phyloP scores from a whole-genome alignment of 2,329 filamentous ascomycete genomes.

The Fusarium pininemorale region DNA sequence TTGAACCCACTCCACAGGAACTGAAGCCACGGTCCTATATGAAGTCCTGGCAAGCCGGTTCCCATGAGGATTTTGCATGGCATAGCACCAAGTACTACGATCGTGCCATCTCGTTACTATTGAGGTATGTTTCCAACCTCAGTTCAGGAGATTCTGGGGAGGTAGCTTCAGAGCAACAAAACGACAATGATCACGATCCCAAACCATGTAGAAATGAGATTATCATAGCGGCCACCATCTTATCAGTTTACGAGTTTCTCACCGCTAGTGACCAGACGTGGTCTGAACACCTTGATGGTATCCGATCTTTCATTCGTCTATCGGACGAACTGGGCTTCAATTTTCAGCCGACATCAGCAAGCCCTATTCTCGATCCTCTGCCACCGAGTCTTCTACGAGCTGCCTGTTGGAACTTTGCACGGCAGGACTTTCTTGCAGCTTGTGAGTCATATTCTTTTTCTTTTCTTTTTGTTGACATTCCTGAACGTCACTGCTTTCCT shows the following conservation, averaged over 20 bases:
- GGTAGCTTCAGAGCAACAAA: not conserved
- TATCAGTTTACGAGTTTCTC: not conserved
- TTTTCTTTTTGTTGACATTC: not conserved
- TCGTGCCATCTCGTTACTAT: not conserved
- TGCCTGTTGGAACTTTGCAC: not conserved
- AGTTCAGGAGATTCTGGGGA: not conserved
- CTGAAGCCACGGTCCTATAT: not conserved
- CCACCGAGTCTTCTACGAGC: not conserved
- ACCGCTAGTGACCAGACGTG: not conserved
- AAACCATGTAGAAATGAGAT: not conserved
- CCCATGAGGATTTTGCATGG: not conserved
- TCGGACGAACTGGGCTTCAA: not conserved
- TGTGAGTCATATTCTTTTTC: not conserved
- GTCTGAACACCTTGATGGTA: not conserved
- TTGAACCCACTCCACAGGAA: not conserved
- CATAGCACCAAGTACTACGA: not conserved
- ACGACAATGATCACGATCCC: not conserved
- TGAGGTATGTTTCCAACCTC: not conserved
- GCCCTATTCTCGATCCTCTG: not conserved
- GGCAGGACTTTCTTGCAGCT: not conserved
- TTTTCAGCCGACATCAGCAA: not conserved
- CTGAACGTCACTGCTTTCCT: not conserved
- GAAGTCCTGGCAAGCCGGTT: not conserved
- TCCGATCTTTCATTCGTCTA: not conserved
- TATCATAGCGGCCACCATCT: not conserved